Evolutionary conservation across 2,329 filamentous ascomycete species (phyloP), one percentile per base, ranked within the genome.

Genomic region (Aspergillus ochraceoroseus): DNA sequence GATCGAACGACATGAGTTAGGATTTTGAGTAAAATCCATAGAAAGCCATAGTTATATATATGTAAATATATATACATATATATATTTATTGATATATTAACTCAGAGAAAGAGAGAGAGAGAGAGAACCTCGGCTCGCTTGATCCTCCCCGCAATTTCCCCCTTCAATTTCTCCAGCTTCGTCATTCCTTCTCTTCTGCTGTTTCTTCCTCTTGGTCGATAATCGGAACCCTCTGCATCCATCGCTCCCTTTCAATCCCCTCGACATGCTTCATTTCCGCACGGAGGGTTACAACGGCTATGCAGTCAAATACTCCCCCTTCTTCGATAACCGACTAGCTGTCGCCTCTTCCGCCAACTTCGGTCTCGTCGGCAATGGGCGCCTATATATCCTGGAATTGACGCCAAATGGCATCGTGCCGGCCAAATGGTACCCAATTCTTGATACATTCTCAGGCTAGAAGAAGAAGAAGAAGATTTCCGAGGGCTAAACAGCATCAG

Each of bases 261-360:
- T 40, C 43, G 70, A 49, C 38, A 95, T 96, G 88, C 82, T 96
- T 56, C 88, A 95, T 69, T 96, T 86, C 70, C 84, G 86, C 50
- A 96, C 92, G 14, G 77, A 87, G 62, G 92, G 92, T 58, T 96
- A 80, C 76, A 95, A 96, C 66, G 89, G 89, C 57, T 95, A 94
- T 70, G 87, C 86, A 54, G 88, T 95, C 67, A 95, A 95, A 70
- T 98, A 96, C 74, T 96, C 90, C 41, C 92, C 92, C 5, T 98
- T 95, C 72, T 94, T 94, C 71, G 92, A 96, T 71, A 92, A 86
- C 52, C 82, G 89, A 49, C 80, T 98, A 50, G 90, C 90, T 42
- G 88, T 95, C 56, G 86, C 87, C 19, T 77, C 85, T 1, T 85
- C 88, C n/a, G 81, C 90, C 49, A 96, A 98, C 72, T 98, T 92